Evolutionary conservation across 805 yeast species (phyloP).

Genomic region (Diddensiella transvaalensis): DNA sequence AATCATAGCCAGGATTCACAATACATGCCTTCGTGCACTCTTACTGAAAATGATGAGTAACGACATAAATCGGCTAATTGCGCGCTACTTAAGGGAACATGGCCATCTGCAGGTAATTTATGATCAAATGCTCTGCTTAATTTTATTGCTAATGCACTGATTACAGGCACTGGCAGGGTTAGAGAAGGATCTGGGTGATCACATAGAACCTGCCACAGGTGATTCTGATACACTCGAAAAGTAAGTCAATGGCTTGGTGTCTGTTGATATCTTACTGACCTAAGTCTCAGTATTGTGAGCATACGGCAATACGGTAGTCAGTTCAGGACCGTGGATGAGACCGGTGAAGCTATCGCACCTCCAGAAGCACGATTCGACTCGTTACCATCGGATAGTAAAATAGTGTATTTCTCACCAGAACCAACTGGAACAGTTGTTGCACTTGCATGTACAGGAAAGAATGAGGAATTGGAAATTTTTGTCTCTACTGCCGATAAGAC

Average conservation of each 20-base stretch:
- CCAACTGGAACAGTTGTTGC: background rate
- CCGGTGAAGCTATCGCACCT: background rate
- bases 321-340: background rate
- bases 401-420: background rate
- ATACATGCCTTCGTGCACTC: no score
- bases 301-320: slow-evolving; percentile 3
- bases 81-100: slow-evolving; percentile 13
- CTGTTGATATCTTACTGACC: background rate
- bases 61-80: slow-evolving; percentile 3
- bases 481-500: background rate
- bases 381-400: background rate
- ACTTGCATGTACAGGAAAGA: slow-evolving; percentile 1
- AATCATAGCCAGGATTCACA: no score
- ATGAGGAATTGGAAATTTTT: background rate
- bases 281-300: background rate
- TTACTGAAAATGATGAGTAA: background rate
- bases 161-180: background rate
- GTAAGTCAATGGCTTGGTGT: no score
- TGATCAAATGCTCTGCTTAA: no score
- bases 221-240: background rate
- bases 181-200: background rate
- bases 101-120: slow-evolving; percentile 13
- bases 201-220: background rate
- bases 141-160: no score
- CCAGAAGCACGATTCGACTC: background rate